phyloP scores from a whole-genome alignment of 805 yeast genomes.

The Lipomyces sp. region DNA sequence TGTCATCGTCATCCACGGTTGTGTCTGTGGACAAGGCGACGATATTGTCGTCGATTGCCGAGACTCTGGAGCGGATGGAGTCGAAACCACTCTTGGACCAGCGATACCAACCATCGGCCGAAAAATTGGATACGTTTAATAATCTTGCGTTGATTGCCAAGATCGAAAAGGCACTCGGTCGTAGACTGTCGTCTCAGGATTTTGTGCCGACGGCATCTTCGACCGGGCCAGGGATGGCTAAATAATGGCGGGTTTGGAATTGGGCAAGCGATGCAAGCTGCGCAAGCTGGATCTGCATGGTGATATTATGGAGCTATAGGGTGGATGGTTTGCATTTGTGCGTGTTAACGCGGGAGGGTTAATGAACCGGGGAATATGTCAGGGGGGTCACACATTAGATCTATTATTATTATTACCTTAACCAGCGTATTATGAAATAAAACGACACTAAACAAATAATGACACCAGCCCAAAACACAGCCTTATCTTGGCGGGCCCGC shows the following conservation, averaged over 20 bases:
- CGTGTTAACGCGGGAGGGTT: not conserved
- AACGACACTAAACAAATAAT: slow-evolving; percentile 64
- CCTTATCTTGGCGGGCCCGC: slow-evolving; percentile 83
- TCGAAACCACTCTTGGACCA: slow-evolving; percentile 17
- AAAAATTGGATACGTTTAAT: slow-evolving; percentile 11
- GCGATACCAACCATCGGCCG: slow-evolving; percentile 22
- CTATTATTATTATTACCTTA: slow-evolving; percentile 50
- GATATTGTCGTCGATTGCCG: slow-evolving; percentile 13
- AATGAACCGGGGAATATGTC: not conserved
- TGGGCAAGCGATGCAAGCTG: no score
- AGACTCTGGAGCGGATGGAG: slow-evolving; percentile 15
- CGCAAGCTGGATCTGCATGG: no score
- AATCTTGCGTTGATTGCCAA: slow-evolving; percentile 22
- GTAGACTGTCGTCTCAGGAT: slow-evolving; percentile 25
- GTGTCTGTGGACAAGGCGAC: slow-evolving; percentile 1
- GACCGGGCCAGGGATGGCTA: not conserved
- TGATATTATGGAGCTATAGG: no score
- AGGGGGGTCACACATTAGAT: not conserved
- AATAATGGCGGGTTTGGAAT: not conserved
- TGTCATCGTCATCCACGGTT: not conserved
- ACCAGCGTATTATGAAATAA: slow-evolving; percentile 67
- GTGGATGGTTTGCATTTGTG: not conserved
- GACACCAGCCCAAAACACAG: slow-evolving; percentile 81
- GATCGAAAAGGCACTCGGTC: slow-evolving; percentile 22
- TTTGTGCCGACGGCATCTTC: slow-evolving; percentile 3